Conservation (phyloP, 495 filamentous ascomycete species). For the Beverwykella pulmonaria region DNA sequence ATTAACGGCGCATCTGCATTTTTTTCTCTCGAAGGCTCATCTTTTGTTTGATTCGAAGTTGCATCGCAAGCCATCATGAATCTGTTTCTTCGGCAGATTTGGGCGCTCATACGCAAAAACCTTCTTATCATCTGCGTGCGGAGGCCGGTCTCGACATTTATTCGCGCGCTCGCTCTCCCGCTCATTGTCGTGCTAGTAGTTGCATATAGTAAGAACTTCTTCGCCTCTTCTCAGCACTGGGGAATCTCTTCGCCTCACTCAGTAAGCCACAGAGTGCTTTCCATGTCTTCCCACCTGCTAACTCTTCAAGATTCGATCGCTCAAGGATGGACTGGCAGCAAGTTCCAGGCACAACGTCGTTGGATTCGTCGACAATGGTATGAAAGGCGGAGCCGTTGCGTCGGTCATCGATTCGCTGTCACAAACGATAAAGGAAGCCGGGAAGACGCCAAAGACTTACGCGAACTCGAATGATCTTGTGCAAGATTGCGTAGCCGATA, state of each 20-base stretch:
- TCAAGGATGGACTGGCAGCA: constrained; percentile 35
- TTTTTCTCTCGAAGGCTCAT: background rate
- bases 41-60: background rate
- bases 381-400: constrained; percentile 66
- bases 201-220: constrained; percentile 23
- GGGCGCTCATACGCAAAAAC: constrained; percentile 34
- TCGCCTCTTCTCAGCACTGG: constrained; percentile 9
- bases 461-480: constrained; percentile 56
- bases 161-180: constrained; percentile 28
- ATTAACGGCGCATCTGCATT: background rate
- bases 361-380: constrained; percentile 72
- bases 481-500: constrained; percentile 59
- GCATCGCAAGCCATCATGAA: constrained; percentile 6
- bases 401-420: constrained; percentile 63
- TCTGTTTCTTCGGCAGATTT: constrained; percentile 31
- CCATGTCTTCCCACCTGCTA: constrained; percentile 62
- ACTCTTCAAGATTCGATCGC: constrained; percentile 53
- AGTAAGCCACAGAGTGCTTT: constrained; percentile 56
- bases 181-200: constrained; percentile 25
- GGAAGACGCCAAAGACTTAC: constrained; percentile 57
- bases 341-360: constrained; percentile 54
- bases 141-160: constrained; percentile 30
- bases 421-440: constrained; percentile 49
- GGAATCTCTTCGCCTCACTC: constrained; percentile 14
- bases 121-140: constrained; percentile 27